These are phyloP conservation scores for Eimeria maxima DNA, from an alignment of 169 alveolate genomes.

Conservation along the genomic window DNA sequence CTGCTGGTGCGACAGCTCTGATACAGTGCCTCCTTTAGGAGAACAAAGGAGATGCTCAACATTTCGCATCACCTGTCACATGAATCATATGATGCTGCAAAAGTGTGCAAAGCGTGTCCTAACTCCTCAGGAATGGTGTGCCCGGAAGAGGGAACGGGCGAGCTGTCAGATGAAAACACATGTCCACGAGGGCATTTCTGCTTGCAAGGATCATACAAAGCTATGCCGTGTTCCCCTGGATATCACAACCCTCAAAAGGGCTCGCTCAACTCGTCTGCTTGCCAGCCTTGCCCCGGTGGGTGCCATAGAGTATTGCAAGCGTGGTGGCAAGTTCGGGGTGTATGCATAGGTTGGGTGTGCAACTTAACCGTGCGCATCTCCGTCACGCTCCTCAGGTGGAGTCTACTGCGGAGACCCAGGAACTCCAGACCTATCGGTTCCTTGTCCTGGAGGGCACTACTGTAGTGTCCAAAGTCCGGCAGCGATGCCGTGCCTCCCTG, in stretches of 20 bases:
- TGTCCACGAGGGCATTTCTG: constrained; percentile 64
- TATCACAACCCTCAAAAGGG: constrained; percentile 66
- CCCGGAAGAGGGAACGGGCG: constrained; percentile 40
- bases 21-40: background rate
- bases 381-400: constrained; percentile 29
- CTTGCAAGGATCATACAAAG: constrained; percentile 33
- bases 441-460: constrained; percentile 87
- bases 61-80: background rate
- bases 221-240: constrained; percentile 55
- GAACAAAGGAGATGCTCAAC: background rate
- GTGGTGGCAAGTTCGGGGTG: background rate
- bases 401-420: constrained; percentile 48
- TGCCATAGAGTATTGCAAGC: background rate
- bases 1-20: constrained; percentile 29
- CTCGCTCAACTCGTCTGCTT: constrained; percentile 39
- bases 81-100: background rate
- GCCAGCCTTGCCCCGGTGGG: constrained; percentile 71
- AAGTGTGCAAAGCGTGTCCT: background rate
- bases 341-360: background rate
- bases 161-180: constrained; percentile 15
- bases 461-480: constrained; percentile 83
- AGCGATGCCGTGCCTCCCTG: constrained; percentile 85
- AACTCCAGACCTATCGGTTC: constrained; percentile 61
- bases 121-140: constrained; percentile 48
- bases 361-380: background rate